Conservation (phyloP, 768 basidiomycete species). For the Coprinellus micaceus region DNA sequence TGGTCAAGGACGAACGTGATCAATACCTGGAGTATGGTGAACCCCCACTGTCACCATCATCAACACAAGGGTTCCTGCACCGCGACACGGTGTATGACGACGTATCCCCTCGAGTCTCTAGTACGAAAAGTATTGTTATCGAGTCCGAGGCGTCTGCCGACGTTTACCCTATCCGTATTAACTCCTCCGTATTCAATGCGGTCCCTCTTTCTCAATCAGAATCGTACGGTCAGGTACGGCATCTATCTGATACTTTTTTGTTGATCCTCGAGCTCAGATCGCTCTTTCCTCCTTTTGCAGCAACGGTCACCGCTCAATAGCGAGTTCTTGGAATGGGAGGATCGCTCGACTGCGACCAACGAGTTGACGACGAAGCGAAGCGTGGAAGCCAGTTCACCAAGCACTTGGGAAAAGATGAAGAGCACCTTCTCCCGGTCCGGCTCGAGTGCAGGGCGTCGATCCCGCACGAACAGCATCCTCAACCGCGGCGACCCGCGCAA, state of each 20-base stretch:
- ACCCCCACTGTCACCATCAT: conserved; percentile 49
- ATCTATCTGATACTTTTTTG: not conserved
- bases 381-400: conserved; percentile 51
- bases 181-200: conserved; percentile 47
- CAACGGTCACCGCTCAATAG: conserved; percentile 45
- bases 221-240: conserved; percentile 10
- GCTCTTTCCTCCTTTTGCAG: conserved; percentile 9
- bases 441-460: conserved; percentile 68
- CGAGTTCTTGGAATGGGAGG: conserved; percentile 53
- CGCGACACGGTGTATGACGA: conserved; percentile 43
- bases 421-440: conserved; percentile 61
- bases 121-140: conserved; percentile 58
- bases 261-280: not conserved
- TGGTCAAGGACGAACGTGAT: conserved; percentile 42
- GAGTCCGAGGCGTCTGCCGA: conserved; percentile 63
- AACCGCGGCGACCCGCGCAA: conserved; percentile 58
- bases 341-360: conserved; percentile 23
- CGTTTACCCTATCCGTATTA: conserved; percentile 37
- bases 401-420: conserved; percentile 73
- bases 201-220: conserved; percentile 12
- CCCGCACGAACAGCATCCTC: conserved; percentile 73
- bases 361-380: conserved; percentile 41
- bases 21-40: conserved; percentile 39
- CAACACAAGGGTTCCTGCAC: conserved; percentile 43
- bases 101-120: conserved; percentile 53